phyloP scores from a whole-genome alignment of 202 grass and related monocot species.

The Sporobolus alterniflorus region DNA sequence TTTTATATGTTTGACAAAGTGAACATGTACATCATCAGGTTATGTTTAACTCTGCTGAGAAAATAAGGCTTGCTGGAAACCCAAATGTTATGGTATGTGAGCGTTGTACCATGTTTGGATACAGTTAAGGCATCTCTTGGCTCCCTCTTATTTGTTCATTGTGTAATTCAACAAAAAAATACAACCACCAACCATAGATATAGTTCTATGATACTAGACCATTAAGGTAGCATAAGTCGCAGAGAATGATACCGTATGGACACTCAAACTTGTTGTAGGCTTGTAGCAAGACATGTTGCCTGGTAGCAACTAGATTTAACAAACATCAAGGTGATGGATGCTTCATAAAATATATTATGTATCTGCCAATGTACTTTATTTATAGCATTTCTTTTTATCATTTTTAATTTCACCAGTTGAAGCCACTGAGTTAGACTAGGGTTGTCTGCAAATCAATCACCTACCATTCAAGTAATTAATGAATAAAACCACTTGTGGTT shows the following conservation, averaged over 20 bases:
- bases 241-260: constrained; percentile 2
- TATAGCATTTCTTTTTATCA: background rate
- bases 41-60: constrained; percentile 86
- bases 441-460: constrained; percentile 13
- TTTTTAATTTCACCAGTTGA: constrained; percentile 18
- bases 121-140: constrained; percentile 71
- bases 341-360: constrained; percentile 10
- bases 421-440: background rate
- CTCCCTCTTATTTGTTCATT: constrained; percentile 24
- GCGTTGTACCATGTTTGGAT: constrained; percentile 95
- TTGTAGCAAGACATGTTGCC: constrained; percentile 7
- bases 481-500: background rate
- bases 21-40: constrained; percentile 49
- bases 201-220: background rate
- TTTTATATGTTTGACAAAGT: constrained; percentile 10
- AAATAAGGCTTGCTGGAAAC: constrained; percentile 95
- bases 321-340: background rate
- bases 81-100: constrained; percentile 98
- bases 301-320: background rate
- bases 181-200: background rate
- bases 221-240: background rate
- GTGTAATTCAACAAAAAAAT: background rate
- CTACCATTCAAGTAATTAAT: background rate
- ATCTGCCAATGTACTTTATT: background rate
- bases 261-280: background rate